Base-by-base conservation (phyloP, 2,329 filamentous ascomycete species). In the Onygena corvina region DNA sequence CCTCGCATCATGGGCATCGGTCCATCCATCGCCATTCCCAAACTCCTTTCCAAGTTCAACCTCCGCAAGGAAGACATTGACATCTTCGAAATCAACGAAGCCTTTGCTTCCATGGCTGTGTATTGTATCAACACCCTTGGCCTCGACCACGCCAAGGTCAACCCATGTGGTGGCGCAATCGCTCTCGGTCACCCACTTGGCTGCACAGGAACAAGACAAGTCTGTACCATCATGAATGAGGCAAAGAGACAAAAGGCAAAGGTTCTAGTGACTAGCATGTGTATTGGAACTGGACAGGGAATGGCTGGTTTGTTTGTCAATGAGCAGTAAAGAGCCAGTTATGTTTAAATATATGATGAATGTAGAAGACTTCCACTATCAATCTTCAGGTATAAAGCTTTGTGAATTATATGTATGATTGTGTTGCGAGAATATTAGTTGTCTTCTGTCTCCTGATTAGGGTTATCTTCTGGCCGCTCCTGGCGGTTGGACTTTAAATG, bases 21-120 rank as follows among this genome's bases (percentile, higher is more conserved):
- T 6, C 71, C 71, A 27, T 68, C 70, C 7, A 67, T 79, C 56
- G 79, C 78, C 16, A 79, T 82, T 53, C 79, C 79, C 54, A 98
- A 98, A 78, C 80, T 98, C 25, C 77, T 98, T 40, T 69, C 70
- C 62, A 83, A 92, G 71, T 81, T 83, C 76, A 80, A 83, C 68
- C 69, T 98, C 53, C 78, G 76, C 20, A 72, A 94, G 48, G 77
- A 83, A 52, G 92, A 96, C 59, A 78, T 92, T 54, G 92, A 98
- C 62, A 76, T 96, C 30, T 75, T 90, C 58, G 92, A 96, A 76
- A 71, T 98, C 63, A 98, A 98, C 73, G 92, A 98, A 76, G 92
- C 92, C 1, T 98, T 98, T 61, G 90, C 89, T 18, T 92, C 85
- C 47, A 96, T 96, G 92, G 89, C 87, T 1, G 89, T 95, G 25